These are phyloP conservation scores for Rugonectria rugulosa DNA, from an alignment of 2,329 filamentous ascomycete species.

Conservation along the genomic window DNA sequence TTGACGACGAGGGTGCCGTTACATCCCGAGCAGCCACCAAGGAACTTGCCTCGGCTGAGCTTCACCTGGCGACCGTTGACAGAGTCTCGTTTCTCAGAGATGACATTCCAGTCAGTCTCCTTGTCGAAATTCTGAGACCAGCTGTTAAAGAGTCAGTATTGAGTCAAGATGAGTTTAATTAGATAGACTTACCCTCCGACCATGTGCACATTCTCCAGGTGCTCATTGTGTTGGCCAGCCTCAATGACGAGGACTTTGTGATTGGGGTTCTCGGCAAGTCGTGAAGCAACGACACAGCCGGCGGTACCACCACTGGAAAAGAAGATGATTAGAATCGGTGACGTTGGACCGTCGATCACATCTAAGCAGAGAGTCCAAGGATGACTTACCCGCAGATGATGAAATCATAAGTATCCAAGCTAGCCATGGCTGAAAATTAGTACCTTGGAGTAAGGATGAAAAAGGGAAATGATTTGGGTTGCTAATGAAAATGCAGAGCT, in stretches of 20 bases:
- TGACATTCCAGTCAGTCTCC: constrained; percentile 60
- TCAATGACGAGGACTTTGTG: constrained; percentile 46
- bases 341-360: constrained; percentile 5
- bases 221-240: constrained; percentile 48
- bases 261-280: constrained; percentile 45
- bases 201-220: constrained; percentile 60
- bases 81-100: constrained; percentile 48
- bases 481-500: not conserved
- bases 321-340: constrained; percentile 14
- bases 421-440: constrained; percentile 25
- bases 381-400: constrained; percentile 44
- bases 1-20: constrained; percentile 60
- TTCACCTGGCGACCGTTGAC: constrained; percentile 55
- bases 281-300: constrained; percentile 47
- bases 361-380: not conserved
- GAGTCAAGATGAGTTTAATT: not conserved
- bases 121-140: constrained; percentile 56
- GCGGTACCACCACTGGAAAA: constrained; percentile 44
- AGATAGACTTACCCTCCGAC: constrained; percentile 50
- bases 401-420: constrained; percentile 42
- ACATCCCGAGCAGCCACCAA: constrained; percentile 57
- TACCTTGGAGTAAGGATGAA: not conserved
- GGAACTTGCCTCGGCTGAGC: constrained; percentile 56
- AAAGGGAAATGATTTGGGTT: not conserved
- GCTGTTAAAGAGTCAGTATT: constrained; percentile 20